Base-by-base conservation (phyloP, 2,329 filamentous ascomycete species). In the Alternaria brassicicola region DNA sequence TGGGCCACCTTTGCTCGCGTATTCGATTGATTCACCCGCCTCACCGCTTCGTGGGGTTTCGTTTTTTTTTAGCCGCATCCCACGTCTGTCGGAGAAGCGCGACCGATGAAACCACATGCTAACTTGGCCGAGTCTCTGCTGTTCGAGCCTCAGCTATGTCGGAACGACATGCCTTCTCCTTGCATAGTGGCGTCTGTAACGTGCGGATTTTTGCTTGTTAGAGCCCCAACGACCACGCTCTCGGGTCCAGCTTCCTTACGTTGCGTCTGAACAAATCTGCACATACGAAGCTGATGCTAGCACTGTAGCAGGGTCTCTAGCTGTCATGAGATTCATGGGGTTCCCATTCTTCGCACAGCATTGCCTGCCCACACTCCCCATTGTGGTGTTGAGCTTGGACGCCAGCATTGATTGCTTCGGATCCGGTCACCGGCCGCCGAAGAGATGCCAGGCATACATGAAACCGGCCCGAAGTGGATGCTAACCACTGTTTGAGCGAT, bases 11-110 rank as follows among this genome's bases (percentile, higher is more conserved):
- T 23, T 43, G 23, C 53, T 39, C 26, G 42, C 57, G 59, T 52
- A 55, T 57, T 36, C 45, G 39, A 53, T 57, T 54, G 53, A 64
- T 68, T 68, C 62, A 66, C 59, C 67, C 49, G 52, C 56, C 57
- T 74, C 71, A 74, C 73, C 71, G 73, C 72, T 68, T 68, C 62
- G 64, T 73, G 66, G 66, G 62, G 59, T 66, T 52, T 60, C 55
- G 33, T 57, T 69, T 68, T 69, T 68, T 38, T 65, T 65, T 63
- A 69, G 68, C 62, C 68, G 64, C 70, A 69, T 70, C 65, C 61
- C 61, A 63, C 65, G 65, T 58, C 50, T 35, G 48, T 46, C 31
- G 35, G 41, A 52, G 48, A 23, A 38, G 41, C 21, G 47, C 52
- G 50, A 42, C 50, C 52, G 51, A 50, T 57, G 51, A 61, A 52